These are phyloP conservation scores for Penicillium lividum DNA, from an alignment of 495 filamentous ascomycete species.

Conservation along the genomic window DNA sequence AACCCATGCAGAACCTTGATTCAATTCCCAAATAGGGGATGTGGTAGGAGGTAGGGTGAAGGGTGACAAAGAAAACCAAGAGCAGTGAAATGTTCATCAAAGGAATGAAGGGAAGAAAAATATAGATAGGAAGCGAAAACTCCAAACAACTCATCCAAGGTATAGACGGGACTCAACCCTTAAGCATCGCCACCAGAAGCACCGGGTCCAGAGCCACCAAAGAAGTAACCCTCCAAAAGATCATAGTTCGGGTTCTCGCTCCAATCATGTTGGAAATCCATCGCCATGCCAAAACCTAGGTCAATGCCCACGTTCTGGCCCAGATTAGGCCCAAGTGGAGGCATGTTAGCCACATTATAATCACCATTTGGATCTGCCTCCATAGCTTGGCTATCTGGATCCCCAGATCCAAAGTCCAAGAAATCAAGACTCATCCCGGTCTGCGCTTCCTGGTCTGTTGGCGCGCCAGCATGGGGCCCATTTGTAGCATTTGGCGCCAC, in stretches of 20 bases:
- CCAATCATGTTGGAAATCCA: constrained; percentile 77
- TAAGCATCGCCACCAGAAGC: constrained; percentile 31
- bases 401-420: constrained; percentile 38
- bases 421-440: constrained; percentile 41
- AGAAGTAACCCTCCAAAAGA: constrained; percentile 91
- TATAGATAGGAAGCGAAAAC: constrained; percentile 9
- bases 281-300: constrained; percentile 72
- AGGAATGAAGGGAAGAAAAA: constrained; percentile 6
- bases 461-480: constrained; percentile 18
- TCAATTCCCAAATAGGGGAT: constrained; percentile 8
- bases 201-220: constrained; percentile 57
- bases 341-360: constrained; percentile 31
- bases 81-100: constrained; percentile 3
- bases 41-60: neutral
- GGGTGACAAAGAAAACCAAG: neutral
- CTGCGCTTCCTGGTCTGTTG: constrained; percentile 32
- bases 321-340: constrained; percentile 38
- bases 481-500: constrained; percentile 19
- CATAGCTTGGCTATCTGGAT: constrained; percentile 28
- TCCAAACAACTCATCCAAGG: neutral
- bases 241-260: constrained; percentile 77
- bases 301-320: constrained; percentile 58
- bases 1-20: constrained; percentile 3
- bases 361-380: constrained; percentile 36
- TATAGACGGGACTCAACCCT: constrained; percentile 4